Percentiles rank a stretch among this genome's conserved stretches.
Evolutionary conservation across 768 basidiomycete species (phyloP).

Genomic region (Panaeolus papilionaceus): DNA sequence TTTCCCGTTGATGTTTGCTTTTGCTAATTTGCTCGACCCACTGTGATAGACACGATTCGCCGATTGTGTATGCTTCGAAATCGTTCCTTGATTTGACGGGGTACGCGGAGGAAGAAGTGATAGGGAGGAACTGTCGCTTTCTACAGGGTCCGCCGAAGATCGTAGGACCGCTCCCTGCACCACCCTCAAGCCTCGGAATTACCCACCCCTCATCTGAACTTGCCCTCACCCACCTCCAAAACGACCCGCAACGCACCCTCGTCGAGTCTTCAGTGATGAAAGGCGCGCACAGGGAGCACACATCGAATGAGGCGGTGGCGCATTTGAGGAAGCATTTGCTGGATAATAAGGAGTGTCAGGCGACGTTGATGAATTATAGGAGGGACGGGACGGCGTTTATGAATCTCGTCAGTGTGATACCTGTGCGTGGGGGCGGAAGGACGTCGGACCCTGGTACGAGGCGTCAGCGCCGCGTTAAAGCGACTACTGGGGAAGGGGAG

Average conservation of each 20-base stretch:
- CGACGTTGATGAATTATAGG: conserved; percentile 84
- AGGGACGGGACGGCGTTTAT: conserved; percentile 87
- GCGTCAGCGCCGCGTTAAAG: no score
- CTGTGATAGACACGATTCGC: conserved; percentile 69
- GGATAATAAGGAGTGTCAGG: conserved; percentile 89
- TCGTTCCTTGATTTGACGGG: conserved; percentile 82
- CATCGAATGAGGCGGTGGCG: conserved; percentile 65
- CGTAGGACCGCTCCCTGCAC: not conserved
- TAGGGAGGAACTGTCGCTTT: conserved; percentile 93
- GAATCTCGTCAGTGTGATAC: conserved; percentile 92
- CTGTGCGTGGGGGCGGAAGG: conserved; percentile 65
- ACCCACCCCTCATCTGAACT: no score
- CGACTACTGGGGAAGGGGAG: not conserved
- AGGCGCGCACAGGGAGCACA: conserved; percentile 57
- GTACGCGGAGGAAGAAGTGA: conserved; percentile 74
- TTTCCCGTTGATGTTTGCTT: no score
- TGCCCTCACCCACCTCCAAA: no score
- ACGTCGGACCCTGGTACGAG: no score
- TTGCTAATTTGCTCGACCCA: conserved; percentile 32
- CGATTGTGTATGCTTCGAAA: conserved; percentile 92
- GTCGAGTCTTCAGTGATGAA: conserved; percentile 43
- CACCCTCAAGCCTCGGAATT: no score
- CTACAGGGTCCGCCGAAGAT: conserved; percentile 69
- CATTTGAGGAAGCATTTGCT: conserved; percentile 69
- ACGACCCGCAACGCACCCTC: no score